Evolutionary conservation across 352 stramenopile genomes (phyloP).

Genomic region (Globisporangium nunn): DNA sequence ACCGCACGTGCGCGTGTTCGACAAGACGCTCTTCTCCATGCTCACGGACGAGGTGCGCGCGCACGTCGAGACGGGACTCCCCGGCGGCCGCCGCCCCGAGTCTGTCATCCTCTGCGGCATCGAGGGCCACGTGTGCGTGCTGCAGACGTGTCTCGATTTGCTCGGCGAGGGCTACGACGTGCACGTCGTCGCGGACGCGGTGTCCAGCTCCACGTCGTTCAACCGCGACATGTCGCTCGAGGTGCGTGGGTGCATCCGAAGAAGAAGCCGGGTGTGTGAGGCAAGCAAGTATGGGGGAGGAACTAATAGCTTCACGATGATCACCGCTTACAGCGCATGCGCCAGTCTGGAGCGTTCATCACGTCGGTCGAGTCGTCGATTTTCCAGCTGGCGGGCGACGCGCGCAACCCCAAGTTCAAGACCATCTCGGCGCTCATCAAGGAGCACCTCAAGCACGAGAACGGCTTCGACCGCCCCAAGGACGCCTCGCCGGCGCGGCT

Average conservation of each 20-base stretch:
- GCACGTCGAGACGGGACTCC: conserved; percentile 49
- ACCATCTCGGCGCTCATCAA: conserved; percentile 93
- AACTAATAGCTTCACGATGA: neutral
- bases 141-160: conserved; percentile 96
- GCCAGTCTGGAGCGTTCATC: conserved; percentile 90
- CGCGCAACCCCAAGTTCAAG: conserved; percentile 92
- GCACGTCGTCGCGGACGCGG: conserved; percentile 94
- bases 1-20: conserved; percentile 71
- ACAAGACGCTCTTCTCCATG: conserved; percentile 99
- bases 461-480: conserved; percentile 39
- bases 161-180: conserved; percentile 95
- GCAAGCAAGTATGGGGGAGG: too few species aligned
- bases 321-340: conserved; percentile 69
- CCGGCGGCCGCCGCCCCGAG: conserved; percentile 30
- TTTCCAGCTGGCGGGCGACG: conserved; percentile 92
- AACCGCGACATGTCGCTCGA: conserved; percentile 91
- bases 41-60: conserved; percentile 88
- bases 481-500: conserved; percentile 5
- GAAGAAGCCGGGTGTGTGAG: too few species aligned
- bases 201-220: conserved; percentile 85
- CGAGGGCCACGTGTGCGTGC: conserved; percentile 92
- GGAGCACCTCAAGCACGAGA: conserved; percentile 70
- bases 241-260: conserved; percentile 13
- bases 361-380: conserved; percentile 94
- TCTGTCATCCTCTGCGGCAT: conserved; percentile 96